Evolutionary conservation across 331 rosid species (phyloP), one percentile per base, ranked within the genome.

Genomic region (Malus hybrid): DNA sequence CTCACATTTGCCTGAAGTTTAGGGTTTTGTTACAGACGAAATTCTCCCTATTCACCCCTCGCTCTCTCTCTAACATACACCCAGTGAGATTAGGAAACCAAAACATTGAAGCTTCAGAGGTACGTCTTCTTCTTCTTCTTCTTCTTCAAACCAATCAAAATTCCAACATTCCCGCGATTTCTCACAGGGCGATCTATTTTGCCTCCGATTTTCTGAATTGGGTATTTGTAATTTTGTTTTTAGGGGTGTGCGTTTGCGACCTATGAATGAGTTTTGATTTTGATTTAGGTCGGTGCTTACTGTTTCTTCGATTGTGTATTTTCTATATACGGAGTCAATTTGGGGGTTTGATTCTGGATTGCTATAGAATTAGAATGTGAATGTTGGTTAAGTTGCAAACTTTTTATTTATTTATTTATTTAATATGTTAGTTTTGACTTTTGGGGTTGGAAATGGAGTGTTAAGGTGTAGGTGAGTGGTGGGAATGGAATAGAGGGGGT

Each of bases 11-110:
- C 65, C 36, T 77, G 50, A 75, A 79, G 70, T 79, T 83, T 83
- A 84, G 91, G 97, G 80, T 83, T 86, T 87, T 52, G 67, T 59
- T 48, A 73, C 59, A 69, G 80, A 57, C 70, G 52, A 76, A 68
- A 63, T 50, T 46, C 78, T 48, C 14, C 2, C 44, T 60, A 36
- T 36, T 36, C 44, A 36, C 3, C 66, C 54, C 13, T 78, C 59
- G 24, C 39, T 50, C 22, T 55, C 62, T 8, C 10, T 6, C 7
- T 6, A 65, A 36, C 44, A 36, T 36, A 73, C 28, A 16, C 18
- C 9, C 20, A 27, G 57, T 59, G 57, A 59, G 55, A 33, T 59
- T 36, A 32, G 52, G 11, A 36, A 10, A 4, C 31, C 55, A 48
- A 64, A 8, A 44, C 48, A 56, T 22, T 13, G 32, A 71, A 77